Base-by-base conservation (phyloP, 441 rosid species). In the Pelargonium exstipulatum region DNA sequence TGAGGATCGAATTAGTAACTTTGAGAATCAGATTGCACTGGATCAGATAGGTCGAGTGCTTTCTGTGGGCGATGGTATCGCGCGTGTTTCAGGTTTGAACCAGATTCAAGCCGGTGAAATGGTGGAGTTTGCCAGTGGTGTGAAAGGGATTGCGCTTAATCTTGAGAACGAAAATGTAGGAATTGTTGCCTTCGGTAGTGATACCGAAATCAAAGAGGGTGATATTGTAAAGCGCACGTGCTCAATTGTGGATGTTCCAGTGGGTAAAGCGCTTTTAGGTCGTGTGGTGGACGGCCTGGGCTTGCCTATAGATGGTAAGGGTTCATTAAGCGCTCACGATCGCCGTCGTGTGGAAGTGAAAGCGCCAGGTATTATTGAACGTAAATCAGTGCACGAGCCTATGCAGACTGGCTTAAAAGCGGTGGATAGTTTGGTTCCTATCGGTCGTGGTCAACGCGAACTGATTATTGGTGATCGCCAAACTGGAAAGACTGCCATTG, bases 81-180 rank as follows among this genome's bases (percentile, higher is more conserved):
- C 58, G n/a, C 4, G 58, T 5, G 58, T 51, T 12, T 51, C 16
- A 3, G 58, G 58, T 13, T 51, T 51, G 58, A 13, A 51, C 58
- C 5, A 51, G 6, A 51, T 51, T 2, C 58, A 49, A 49, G 55
- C 55, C 5, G 58, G 58, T 7, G 61, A 53, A 53, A 53, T 53
- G 61, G 61, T 53, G 2, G 24, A 53, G 17, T 53, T 53, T 66
- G 42, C 69, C 9, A 66, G 60, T 3, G 60, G 32, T 66, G 60
- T 66, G 20, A 66, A 66, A 66, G 69, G 43, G n/a, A 66, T 67
- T 16, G 46, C 70, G n/a, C 53, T 67, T 13, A 67, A 51, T 67
- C 70, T 67, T 51, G 62, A 67, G 24, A 67, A 67, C 32, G 70
- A 67, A 55, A 67, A 67, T 48, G 70, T 67, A 49, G 45, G 46